Base-by-base conservation (phyloP, 108 stramenopile genomes). In the Mediolabrus comicus region DNA sequence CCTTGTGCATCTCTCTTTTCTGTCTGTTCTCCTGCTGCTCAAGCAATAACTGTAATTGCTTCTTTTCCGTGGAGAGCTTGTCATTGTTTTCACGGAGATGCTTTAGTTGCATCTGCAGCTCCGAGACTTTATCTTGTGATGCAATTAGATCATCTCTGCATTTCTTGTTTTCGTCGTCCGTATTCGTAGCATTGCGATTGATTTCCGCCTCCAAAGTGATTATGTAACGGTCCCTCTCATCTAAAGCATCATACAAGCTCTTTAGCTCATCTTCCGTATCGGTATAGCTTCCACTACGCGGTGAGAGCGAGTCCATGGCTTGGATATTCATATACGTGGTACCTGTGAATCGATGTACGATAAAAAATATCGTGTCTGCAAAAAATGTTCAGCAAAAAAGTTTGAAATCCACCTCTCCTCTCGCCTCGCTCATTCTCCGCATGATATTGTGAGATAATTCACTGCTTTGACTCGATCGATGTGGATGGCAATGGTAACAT, bases 151-250 rank as follows among this genome's bases (percentile, higher is more conserved):
- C 72, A 52, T 79, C 65, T n/a, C n/a, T 49, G 22, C 46, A 49
- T 22, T 49, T 17, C 31, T 25, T 62, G 29, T 57, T 33, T 27
- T 77, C 58, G 4, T 80, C 69, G 57, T 69, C 22, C 22, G 22
- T 9, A 24, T 49, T 24, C 0, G 46, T 9, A n/a, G 22, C 46
- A 49, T 49, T 24, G 19, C 22, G 22, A 22, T 49, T 22, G 1
- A 80, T 9, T 19, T 75, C 74, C 14, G 32, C 34, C 26, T 80
- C 71, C 24, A 80, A 53, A 29, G 54, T 31, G 22, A 39, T 19
- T 9, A 80, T 75, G 53, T 80, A 55, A 1, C 65, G 38, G 9
- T 79, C 78, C 2, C 73, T 36, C 31, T 80, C 79, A 28, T 77
- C 77, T 19, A 79, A 55, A 19, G 66, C 66, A n/a, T 38, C 66